Evolutionary conservation across 768 basidiomycete species (phyloP).

Genomic region (Russula ochroleuca): DNA sequence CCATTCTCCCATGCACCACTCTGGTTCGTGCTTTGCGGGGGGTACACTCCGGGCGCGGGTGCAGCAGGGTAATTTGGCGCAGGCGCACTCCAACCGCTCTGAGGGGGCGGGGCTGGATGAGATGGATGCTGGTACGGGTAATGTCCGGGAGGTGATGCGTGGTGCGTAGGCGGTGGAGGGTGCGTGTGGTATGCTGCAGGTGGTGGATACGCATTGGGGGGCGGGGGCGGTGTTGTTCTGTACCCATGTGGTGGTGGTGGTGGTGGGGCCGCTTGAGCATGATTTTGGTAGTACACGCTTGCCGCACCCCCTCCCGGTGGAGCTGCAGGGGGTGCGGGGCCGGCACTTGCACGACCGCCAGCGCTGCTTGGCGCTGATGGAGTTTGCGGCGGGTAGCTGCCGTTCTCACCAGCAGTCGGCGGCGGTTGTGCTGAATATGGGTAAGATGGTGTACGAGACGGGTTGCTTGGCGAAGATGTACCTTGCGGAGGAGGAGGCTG

Average conservation of each 20-base stretch:
- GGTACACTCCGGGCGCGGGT: slow-evolving; percentile 16
- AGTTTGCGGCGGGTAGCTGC: slow-evolving; percentile 8
- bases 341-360: slow-evolving; percentile 17
- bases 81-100: slow-evolving; percentile 2
- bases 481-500: slow-evolving; percentile 20
- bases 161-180: slow-evolving; percentile 20
- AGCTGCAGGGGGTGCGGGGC: slow-evolving; percentile 15
- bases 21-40: slow-evolving; percentile 6
- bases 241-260: slow-evolving; percentile 13
- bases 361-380: slow-evolving; percentile 11
- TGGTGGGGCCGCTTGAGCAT: background rate
- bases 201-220: slow-evolving; percentile 11
- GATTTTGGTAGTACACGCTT: slow-evolving; percentile 22
- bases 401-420: slow-evolving; percentile 9
- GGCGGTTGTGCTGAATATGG: slow-evolving; percentile 19
- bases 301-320: slow-evolving; percentile 18
- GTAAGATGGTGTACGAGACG: slow-evolving; percentile 20
- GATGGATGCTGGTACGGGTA: slow-evolving; percentile 21
- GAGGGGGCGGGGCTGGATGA: slow-evolving; percentile 21
- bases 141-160: slow-evolving; percentile 15
- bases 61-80: slow-evolving; percentile 12
- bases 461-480: slow-evolving; percentile 17
- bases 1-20: slow-evolving; percentile 12
- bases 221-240: slow-evolving; percentile 19
- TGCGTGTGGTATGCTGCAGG: slow-evolving; percentile 15